Evolutionary conservation across 192 early-diverging fungal genomes (phyloP), one percentile per base, ranked within the genome.

Genomic region (Jimgerdemannia flammicorona): DNA sequence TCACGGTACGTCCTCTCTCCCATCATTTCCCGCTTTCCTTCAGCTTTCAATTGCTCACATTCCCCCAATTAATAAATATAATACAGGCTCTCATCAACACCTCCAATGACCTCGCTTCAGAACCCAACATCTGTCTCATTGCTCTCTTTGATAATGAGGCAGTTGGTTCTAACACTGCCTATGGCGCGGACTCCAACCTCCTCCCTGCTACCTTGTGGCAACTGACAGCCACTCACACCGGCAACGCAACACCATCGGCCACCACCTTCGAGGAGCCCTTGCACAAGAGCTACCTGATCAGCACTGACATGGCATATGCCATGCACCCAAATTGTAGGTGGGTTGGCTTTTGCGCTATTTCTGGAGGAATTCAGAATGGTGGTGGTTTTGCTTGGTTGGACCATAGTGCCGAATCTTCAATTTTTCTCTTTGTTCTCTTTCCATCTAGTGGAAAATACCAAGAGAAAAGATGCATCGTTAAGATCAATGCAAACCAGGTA

Each of bases 141-240:
- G 88, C 93, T 40, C 86, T 99, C 54, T 99, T 99, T 78, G 98
- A 99, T 83, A 98, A 99, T 84, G 97, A 99, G 81, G 98, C 99
- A 76, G 90, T 99, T 44, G 98, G 98, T 43, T 95, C 94, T 41
- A 85, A 83, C 17, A 94, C 95, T 63, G 97, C 96, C 4, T 93
- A 97, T 76, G 98, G 98, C 70, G 97, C 98, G 17, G 94, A 93
- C 79, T 97, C 95, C 10, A 93, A 94, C 74, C 84, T 99, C 74
- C 85, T 96, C 19, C 93, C 91, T 64, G 78, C 87, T 14, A 89
- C 92, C 19, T 77, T 96, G 66, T 85, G 90, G 69, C 87, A 93
- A 44, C 83, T 95, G 77, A 75, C 81, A 10, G 68, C 77, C 63
- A 81, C 81, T 4, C 66, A 77, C 4, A 75, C 87, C 65, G 83